These are phyloP conservation scores for Inga oerstediana DNA, from an alignment of 306 rosid genomes.

Conservation along the genomic window DNA sequence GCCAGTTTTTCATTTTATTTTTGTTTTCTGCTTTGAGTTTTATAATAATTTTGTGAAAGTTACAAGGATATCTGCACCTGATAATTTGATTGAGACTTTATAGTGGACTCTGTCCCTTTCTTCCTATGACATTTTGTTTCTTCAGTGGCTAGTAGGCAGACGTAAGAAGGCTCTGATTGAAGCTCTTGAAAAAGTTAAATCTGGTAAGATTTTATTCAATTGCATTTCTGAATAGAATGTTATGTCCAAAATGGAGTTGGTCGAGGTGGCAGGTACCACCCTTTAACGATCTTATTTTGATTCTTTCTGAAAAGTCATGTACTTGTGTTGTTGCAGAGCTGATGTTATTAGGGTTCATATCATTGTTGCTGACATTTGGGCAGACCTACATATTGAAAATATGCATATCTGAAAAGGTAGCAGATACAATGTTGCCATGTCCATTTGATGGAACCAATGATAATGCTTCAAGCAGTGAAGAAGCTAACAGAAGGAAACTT, in stretches of 20 bases:
- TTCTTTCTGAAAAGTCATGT: background rate
- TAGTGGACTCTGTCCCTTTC: background rate
- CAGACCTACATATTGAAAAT: constrained; percentile 75
- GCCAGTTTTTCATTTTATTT: background rate
- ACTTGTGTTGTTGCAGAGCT: constrained; percentile 63
- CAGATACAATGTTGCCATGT: constrained; percentile 83
- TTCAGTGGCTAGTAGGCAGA: constrained; percentile 41
- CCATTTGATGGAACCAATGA: background rate
- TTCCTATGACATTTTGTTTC: background rate
- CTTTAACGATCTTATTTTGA: no score
- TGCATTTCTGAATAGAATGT: background rate
- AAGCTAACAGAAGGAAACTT: constrained; percentile 60
- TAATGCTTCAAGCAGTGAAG: constrained; percentile 23
- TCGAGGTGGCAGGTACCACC: no score
- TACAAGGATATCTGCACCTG: background rate
- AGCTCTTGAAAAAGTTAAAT: constrained; percentile 89
- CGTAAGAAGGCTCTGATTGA: constrained; percentile 75
- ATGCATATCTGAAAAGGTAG: constrained; percentile 60
- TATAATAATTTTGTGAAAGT: background rate
- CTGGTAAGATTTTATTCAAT: constrained; percentile 52
- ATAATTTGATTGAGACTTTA: background rate
- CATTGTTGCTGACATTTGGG: constrained; percentile 82
- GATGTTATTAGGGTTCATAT: constrained; percentile 96
- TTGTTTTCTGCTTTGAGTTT: background rate
- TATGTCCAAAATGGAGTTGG: no score